These are phyloP conservation scores for Trichoderma gamsii DNA, from an alignment of 495 filamentous ascomycete species.

Conservation along the genomic window DNA sequence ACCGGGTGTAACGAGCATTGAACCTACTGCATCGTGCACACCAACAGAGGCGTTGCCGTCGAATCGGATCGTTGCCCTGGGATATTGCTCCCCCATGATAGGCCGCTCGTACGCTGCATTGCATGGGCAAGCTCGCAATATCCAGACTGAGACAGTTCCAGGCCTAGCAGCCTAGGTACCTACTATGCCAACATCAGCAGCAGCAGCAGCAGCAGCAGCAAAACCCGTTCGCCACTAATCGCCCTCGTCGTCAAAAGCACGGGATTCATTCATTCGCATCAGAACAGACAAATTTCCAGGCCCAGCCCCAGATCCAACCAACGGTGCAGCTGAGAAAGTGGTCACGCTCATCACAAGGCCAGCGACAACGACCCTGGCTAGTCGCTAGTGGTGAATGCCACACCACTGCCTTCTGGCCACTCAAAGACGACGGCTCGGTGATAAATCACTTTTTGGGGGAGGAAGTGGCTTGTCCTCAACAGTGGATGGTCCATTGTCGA, in stretches of 20 bases:
- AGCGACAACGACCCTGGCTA: not conserved
- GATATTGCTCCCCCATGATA: not conserved
- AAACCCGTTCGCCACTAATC: not conserved
- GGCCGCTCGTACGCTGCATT: not conserved
- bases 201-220: too few species aligned
- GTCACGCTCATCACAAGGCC: not conserved
- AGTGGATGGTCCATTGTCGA: too few species aligned
- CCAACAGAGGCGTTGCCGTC: not conserved
- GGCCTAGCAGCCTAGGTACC: too few species aligned
- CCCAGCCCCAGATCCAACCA: not conserved
- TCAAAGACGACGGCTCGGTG: not conserved
- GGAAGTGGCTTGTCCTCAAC: not conserved
- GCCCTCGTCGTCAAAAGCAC: not conserved
- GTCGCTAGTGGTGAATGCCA: not conserved
- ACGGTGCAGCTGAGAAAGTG: not conserved
- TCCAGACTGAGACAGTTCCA: not conserved
- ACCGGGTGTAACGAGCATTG: not conserved
- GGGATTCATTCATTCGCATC: not conserved
- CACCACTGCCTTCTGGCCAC: not conserved
- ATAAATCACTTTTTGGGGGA: not conserved
- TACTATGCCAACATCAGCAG: too few species aligned
- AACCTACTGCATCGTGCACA: too few species aligned
- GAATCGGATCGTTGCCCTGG: slow-evolving; percentile 6
- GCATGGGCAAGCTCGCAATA: not conserved
- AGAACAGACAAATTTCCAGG: not conserved